Base-by-base conservation (phyloP, 176 grass and related monocot genomes). In the Raddia guianensis region DNA sequence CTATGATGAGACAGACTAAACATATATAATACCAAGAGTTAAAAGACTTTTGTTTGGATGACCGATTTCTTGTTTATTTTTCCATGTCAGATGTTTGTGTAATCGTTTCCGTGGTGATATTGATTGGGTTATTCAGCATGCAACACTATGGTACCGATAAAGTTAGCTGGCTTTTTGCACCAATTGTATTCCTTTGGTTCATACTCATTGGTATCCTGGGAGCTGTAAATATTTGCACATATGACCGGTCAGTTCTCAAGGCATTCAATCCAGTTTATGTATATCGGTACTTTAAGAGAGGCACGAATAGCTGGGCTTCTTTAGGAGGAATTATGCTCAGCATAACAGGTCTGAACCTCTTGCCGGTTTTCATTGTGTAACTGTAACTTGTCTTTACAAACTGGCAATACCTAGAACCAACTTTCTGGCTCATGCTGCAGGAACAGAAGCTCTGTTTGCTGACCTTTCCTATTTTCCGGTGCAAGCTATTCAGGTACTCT, bases 321-420 rank as follows among this genome's bases (percentile, higher is more conserved):
- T 82, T 97, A 58, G 94, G 94, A 63, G 94, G 94, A 85, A 94
- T 97, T 73, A 85, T 97, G 82, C 94, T 97, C 37, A 91, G 94
- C 76, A 94, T 94, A 84, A 97, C 91, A 91, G 94, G 91, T 92
- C 32, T 7, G 21, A 75, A 45, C 5, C 12, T 33, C 50, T 79
- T 75, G 13, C 56, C 15, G 73, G 15, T 8, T 59, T 65, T 81
- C 34, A 55, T 53, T 11, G n/a, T 59, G 9, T 74, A 9, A 5
- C 42, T 59, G 9, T 74, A 9, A 6, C 42, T 89, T 57, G 1
- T 49, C 3, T 81, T 40, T 64, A 3, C 58, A 33, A 40, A 33
- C 16, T 56, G 57, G 71, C 7, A 64, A 72, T 52, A 46, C 82
- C 13, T 57, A 45, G 43, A 66, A 49, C 34, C 27, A 66, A 81